These are phyloP conservation scores for Rutidosis leptorrhynchoides DNA, from an alignment of 129 eudicot species.

Conservation along the genomic window DNA sequence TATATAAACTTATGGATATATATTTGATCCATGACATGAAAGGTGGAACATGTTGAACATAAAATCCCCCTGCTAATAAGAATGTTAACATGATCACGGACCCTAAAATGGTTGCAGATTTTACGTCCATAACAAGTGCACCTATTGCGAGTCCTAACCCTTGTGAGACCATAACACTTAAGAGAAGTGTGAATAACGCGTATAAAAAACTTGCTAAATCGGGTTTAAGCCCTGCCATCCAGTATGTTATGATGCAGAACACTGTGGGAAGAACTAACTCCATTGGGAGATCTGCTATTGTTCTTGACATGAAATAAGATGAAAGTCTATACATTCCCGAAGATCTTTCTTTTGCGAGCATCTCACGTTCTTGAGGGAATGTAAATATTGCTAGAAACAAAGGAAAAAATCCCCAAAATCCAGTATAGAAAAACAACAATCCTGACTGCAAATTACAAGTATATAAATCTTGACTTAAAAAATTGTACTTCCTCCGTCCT, in stretches of 20 bases:
- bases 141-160: slow-evolving; percentile 87
- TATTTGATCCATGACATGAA: slow-evolving; percentile 75
- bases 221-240: slow-evolving; percentile 78
- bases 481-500: too few relatives aligned
- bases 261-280: slow-evolving; percentile 70
- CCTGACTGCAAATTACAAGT: slow-evolving; percentile 58
- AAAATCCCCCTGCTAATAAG: slow-evolving; percentile 61
- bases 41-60: slow-evolving; percentile 65
- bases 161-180: slow-evolving; percentile 53
- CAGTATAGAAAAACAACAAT: slow-evolving; percentile 57
- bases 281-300: slow-evolving; percentile 69
- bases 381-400: slow-evolving; percentile 72
- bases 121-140: slow-evolving; percentile 66
- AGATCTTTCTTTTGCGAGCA: slow-evolving; percentile 70
- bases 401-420: slow-evolving; percentile 80
- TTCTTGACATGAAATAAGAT: slow-evolving; percentile 63
- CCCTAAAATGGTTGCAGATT: slow-evolving; percentile 52
- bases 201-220: slow-evolving; percentile 36
- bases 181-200: slow-evolving; percentile 34
- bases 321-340: slow-evolving; percentile 88
- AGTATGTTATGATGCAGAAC: slow-evolving; percentile 53
- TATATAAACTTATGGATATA: slow-evolving; percentile 43
- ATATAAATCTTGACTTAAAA: background rate
- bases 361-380: slow-evolving; percentile 69
- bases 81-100: slow-evolving; percentile 62